Base-by-base conservation (phyloP, 345 rosid genomes). In the Kernera saxatilis region DNA sequence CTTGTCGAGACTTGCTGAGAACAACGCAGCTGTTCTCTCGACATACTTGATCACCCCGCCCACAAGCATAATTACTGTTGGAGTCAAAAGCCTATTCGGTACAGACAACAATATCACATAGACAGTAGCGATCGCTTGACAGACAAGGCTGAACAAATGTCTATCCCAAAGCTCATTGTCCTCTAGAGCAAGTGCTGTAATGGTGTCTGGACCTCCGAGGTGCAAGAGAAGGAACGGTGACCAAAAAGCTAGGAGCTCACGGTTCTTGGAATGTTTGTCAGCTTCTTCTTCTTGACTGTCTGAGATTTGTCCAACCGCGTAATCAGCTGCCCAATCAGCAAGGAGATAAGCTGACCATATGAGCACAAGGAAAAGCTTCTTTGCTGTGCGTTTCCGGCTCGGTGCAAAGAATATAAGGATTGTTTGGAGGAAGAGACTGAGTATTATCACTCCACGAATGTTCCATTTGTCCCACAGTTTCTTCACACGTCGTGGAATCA, bases 371-470 rank as follows among this genome's bases (percentile, higher is more conserved):
- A 81, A 60, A 23, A 75, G 12, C 61, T 67, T 83, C 18, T 60
- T 70, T 2, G 82, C 50, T 0, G 86, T 82, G 29, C 80, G 72
- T 74, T 79, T 86, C 58, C 89, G 44, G 60, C 60, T 64, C 0
- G 91, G 90, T 5, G 93, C 85, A 5, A 77, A 32, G 49, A 84
- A 56, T 39, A 87, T 71, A 14, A 89, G 87, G 69, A 83, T 58
- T 26, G 80, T 32, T 68, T 89, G 96, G 59, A 89, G 72, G 1
- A 73, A 57, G 30, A 87, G 91, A 74, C 93, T 87, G 58, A 83
- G 77, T 29, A 87, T 71, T 50, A 89, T 74, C 59, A 85, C 67
- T 5, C 77, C 88, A 15, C 89, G 67, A 48, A 87, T 72, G 65
- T 87, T 87, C 91, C 92, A 87, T 45, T 57, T 50, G 29, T 77